Evolutionary conservation across 2,329 filamentous ascomycete species (phyloP), one percentile per base, ranked within the genome.

Genomic region (Fusarium sulawesiense): DNA sequence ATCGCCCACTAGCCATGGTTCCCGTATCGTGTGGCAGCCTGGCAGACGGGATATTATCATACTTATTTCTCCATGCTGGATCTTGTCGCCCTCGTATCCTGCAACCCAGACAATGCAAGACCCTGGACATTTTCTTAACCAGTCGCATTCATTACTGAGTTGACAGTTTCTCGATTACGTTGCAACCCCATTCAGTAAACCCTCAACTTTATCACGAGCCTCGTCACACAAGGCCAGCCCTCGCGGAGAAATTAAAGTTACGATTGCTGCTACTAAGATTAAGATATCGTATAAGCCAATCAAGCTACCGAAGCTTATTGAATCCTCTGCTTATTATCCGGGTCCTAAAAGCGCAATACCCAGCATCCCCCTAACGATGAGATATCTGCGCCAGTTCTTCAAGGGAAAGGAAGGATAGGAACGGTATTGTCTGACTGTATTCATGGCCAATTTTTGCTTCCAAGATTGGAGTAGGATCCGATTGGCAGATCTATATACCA

Each of bases 141-240:
- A 66, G 61, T 62, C 69, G 62, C 58, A 66, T 66, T 47, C n/a
- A 53, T 23, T 34, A 48, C 56, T 55, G 45, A 47, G 63, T 67
- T 53, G 54, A 66, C 37, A 50, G 47, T 54, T 51, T 70, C 55
- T 44, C 46, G 57, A 40, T 41, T 41, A 20, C 18, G 16, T 51
- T 29, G 14, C n/a, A 53, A 53, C 23, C 34, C 25, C 25, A 40
- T 42, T 37, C 34, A 20, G 49, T 16, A n/a, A 40, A 27, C 18
- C n/a, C 34, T 51, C 49, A 42, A 20, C 14, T 29, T 20, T 47
- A 18, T n/a, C 45, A 20, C 34, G 34, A 37, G 34, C 34, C 34
- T 37, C 18, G 34, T 37, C 34, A n/a, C 34, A 37, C 34, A 18
- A 27, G 7, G 7, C 12, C 45, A 29, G 21, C 7, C 18, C n/a